Percentiles rank a stretch among this genome's conserved stretches.
Conservation (phyloP, 2,329 filamentous ascomycete species). For the Sphaerulina musiva region DNA sequence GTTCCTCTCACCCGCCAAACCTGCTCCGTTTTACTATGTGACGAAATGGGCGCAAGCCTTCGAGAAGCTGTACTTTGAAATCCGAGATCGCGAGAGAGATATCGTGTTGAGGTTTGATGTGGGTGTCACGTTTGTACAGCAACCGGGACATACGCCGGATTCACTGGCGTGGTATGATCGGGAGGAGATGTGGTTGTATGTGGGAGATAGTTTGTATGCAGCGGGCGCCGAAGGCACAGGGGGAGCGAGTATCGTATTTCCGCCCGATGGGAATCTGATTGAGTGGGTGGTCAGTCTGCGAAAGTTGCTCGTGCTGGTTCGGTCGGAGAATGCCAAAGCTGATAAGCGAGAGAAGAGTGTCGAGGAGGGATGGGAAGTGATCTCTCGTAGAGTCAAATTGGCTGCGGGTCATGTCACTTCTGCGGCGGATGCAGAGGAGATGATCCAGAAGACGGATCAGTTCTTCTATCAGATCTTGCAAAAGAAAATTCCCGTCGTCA, state of each 20-base stretch:
- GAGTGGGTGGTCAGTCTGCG: slow-evolving; percentile 36
- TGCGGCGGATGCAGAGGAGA: slow-evolving; percentile 34
- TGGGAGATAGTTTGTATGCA: slow-evolving; percentile 43
- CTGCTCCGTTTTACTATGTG: slow-evolving; percentile 38
- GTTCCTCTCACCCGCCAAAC: slow-evolving; percentile 32
- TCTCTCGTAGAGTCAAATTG: slow-evolving; percentile 23
- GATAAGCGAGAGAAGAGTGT: slow-evolving; percentile 17
- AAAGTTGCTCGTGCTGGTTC: slow-evolving; percentile 33
- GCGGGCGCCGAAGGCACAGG: not conserved
- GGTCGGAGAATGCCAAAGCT: slow-evolving; percentile 29
- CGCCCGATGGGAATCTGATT: slow-evolving; percentile 35
- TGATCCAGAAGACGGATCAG: slow-evolving; percentile 32
- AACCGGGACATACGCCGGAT: slow-evolving; percentile 45
- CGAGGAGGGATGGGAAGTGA: slow-evolving; percentile 23
- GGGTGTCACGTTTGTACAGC: slow-evolving; percentile 40
- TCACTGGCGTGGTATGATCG: slow-evolving; percentile 43
- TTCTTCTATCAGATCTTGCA: slow-evolving; percentile 33
- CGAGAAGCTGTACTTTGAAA: slow-evolving; percentile 28
- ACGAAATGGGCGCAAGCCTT: slow-evolving; percentile 39
- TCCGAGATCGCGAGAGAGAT: slow-evolving; percentile 1
- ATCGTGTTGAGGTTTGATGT: slow-evolving; percentile 21
- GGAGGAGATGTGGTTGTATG: slow-evolving; percentile 40
- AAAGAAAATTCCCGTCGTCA: slow-evolving; percentile 32
- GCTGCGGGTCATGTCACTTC: slow-evolving; percentile 37
- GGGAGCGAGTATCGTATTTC: slow-evolving; percentile 33